Conservation (phyloP, 768 basidiomycete species). For the Russula sp. region DNA sequence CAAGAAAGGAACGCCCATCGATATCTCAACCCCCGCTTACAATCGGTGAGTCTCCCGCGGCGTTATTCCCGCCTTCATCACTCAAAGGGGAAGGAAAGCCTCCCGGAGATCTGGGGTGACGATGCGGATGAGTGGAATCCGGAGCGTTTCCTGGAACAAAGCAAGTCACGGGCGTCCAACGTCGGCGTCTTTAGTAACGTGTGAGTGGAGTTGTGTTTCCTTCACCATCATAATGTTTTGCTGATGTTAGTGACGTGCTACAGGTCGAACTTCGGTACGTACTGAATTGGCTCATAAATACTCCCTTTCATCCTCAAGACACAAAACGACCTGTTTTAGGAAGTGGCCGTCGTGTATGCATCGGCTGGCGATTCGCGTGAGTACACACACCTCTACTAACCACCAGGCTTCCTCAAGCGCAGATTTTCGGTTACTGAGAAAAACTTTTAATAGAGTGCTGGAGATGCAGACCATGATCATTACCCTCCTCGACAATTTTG, state of each 20-base stretch:
- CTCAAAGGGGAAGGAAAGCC: background rate
- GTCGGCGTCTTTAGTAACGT: conserved; percentile 17
- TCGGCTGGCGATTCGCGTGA: conserved; percentile 19
- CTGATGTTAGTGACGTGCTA: too few relatives aligned
- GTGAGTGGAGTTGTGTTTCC: conserved; percentile 19
- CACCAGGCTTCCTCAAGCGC: too few relatives aligned
- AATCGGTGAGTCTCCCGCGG: conserved; percentile 8
- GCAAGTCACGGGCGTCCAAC: conserved; percentile 8
- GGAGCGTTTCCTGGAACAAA: conserved; percentile 17
- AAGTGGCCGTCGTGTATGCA: conserved; percentile 15
- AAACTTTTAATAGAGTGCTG: conserved; percentile 5
- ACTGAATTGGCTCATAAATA: too few relatives aligned
- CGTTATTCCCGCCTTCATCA: too few relatives aligned
- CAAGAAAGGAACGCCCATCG: conserved; percentile 15
- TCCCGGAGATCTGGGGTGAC: conserved; percentile 17
- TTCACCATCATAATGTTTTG: background rate
- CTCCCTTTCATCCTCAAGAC: too few relatives aligned
- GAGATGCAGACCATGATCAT: conserved; percentile 7
- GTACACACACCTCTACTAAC: too few relatives aligned
- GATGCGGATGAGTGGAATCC: conserved; percentile 20
- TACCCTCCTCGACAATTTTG: conserved; percentile 19
- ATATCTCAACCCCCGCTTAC: conserved; percentile 12
- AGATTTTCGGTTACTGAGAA: background rate
- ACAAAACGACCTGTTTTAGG: too few relatives aligned
- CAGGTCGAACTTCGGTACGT: too few relatives aligned